Conservation (phyloP, 148 eudicot genomes). For the Agrostemma githago region DNA sequence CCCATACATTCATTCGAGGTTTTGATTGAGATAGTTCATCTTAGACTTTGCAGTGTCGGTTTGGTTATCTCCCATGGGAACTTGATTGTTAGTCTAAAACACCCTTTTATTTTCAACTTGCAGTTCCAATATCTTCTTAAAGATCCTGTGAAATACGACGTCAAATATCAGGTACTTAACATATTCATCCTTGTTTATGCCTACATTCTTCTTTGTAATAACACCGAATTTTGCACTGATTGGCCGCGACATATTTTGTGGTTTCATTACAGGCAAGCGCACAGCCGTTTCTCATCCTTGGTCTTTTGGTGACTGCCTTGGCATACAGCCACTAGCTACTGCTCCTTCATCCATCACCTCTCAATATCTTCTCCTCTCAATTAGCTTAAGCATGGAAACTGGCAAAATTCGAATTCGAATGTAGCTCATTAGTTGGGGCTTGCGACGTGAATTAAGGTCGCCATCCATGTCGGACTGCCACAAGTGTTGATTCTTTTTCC, state of each 20-base stretch:
- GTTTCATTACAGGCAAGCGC: conserved; percentile 80
- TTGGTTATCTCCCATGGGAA: not conserved
- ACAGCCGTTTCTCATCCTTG: conserved; percentile 84
- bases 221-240: not conserved
- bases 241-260: too few relatives aligned
- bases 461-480: too few relatives aligned
- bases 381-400: not conserved
- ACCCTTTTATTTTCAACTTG: not conserved
- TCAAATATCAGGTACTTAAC: conserved; percentile 78
- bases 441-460: too few relatives aligned
- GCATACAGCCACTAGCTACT: conserved; percentile 56
- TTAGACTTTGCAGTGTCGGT: not conserved
- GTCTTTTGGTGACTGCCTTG: conserved; percentile 79
- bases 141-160: conserved; percentile 91
- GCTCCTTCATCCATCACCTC: not conserved
- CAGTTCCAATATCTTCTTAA: conserved; percentile 87
- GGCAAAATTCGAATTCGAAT: not conserved
- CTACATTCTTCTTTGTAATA: not conserved
- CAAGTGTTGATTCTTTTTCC: not conserved
- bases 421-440: not conserved
- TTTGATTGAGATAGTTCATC: too few relatives aligned
- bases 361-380: not conserved
- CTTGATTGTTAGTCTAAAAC: not conserved
- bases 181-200: not conserved
- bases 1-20: not conserved